A percentile compares a stretch with the other conserved stretches of the same genome.
Conservation (phyloP, 2,329 filamentous ascomycete genomes). For the Macrophomina phaseolina region DNA sequence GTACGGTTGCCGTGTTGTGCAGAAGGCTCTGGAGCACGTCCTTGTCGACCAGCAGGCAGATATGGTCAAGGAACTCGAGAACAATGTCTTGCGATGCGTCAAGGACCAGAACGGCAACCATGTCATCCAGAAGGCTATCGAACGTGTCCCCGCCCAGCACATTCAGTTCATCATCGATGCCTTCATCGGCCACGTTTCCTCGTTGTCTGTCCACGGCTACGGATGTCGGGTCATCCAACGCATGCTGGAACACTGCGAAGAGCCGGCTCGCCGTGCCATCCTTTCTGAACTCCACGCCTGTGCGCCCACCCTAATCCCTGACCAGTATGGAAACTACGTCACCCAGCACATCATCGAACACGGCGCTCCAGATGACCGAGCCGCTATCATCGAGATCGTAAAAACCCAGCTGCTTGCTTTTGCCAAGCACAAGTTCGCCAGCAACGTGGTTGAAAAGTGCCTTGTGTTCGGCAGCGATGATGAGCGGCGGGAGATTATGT, state of each 20-base stretch:
- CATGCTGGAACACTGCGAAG: constrained; percentile 81
- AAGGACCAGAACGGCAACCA: constrained; percentile 94
- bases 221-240: constrained; percentile 93
- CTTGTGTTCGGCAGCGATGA: constrained; percentile 72
- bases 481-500: constrained; percentile 72
- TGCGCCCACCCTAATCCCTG: constrained; percentile 74
- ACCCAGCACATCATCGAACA: constrained; percentile 88
- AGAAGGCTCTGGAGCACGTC: constrained; percentile 92
- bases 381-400: constrained; percentile 75
- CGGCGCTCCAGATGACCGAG: constrained; percentile 74
- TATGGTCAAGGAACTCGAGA: constrained; percentile 81
- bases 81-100: constrained; percentile 76
- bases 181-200: constrained; percentile 75
- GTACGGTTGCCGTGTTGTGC: constrained; percentile 94
- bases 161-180: constrained; percentile 85
- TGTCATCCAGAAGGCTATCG: constrained; percentile 92
- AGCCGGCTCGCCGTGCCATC: constrained; percentile 72
- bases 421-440: constrained; percentile 95
- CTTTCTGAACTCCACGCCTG: constrained; percentile 79
- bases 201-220: constrained; percentile 78
- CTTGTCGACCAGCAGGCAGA: constrained; percentile 88
- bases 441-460: constrained; percentile 96
- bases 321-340: constrained; percentile 96
- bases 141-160: constrained; percentile 75
- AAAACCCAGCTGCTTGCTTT: constrained; percentile 72